Evolutionary conservation across 2,329 filamentous ascomycete species (phyloP).

Genomic region (Cercospora sojina): DNA sequence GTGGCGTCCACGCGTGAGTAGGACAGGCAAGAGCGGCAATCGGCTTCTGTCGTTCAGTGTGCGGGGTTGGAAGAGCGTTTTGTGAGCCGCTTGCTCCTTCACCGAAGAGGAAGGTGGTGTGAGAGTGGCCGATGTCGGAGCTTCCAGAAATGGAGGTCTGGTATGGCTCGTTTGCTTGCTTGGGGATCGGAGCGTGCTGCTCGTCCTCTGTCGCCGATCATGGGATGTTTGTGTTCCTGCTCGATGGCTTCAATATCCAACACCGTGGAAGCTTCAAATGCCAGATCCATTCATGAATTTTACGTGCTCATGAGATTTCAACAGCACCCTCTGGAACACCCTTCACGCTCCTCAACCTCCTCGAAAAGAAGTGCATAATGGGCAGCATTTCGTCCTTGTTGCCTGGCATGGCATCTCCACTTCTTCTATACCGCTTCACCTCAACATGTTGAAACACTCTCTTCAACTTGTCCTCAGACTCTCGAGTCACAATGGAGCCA

Average conservation of each 20-base stretch:
- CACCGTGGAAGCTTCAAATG: too few species aligned
- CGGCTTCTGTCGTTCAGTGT: not conserved
- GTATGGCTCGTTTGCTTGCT: not conserved
- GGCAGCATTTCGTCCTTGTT: slow-evolving; percentile 83
- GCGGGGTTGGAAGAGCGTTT: not conserved
- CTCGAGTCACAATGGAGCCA: slow-evolving; percentile 53
- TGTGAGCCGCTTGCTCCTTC: not conserved
- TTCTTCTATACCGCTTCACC: slow-evolving; percentile 67
- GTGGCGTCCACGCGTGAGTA: not conserved
- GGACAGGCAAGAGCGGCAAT: not conserved
- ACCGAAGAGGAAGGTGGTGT: not conserved
- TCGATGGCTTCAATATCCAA: too few species aligned
- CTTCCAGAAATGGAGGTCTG: not conserved
- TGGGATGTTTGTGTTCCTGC: too few species aligned
- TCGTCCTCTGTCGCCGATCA: too few species aligned
- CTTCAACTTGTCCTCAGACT: slow-evolving; percentile 63
- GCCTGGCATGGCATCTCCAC: slow-evolving; percentile 77
- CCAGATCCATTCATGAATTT: not conserved
- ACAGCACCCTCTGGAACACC: slow-evolving; percentile 56
- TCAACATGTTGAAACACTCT: slow-evolving; percentile 56
- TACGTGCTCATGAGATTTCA: slow-evolving; percentile 41
- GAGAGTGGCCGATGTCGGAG: not conserved
- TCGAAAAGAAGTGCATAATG: slow-evolving; percentile 79
- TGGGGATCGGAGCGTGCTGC: too few species aligned
- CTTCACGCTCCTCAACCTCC: slow-evolving; percentile 58